phyloP scores from a whole-genome alignment of 2,329 filamentous ascomycete species.

The Aspergillus uvarum region DNA sequence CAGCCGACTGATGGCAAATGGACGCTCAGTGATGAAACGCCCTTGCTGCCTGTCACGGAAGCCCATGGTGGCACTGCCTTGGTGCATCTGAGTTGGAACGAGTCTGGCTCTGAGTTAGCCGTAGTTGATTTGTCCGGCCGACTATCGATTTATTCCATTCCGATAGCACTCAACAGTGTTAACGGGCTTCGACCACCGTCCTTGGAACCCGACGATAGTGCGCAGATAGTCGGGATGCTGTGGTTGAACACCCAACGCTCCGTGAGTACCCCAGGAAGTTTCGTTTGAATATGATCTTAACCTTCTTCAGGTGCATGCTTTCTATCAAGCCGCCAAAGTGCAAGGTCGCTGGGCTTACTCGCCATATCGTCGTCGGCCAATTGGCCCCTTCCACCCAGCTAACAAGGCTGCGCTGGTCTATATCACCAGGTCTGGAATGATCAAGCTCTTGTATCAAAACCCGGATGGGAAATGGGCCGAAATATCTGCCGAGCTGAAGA shows the following conservation, averaged over 20 bases:
- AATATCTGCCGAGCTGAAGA: slow-evolving; percentile 70
- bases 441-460: slow-evolving; percentile 77
- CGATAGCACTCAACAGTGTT: slow-evolving; percentile 71
- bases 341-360: slow-evolving; percentile 68
- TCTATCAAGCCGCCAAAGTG: slow-evolving; percentile 63
- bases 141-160: slow-evolving; percentile 71
- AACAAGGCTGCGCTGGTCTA: slow-evolving; percentile 73
- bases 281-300: slow-evolving; percentile 24
- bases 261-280: slow-evolving; percentile 23
- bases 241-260: slow-evolving; percentile 70
- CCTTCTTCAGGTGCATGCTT: slow-evolving; percentile 40
- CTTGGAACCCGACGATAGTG: slow-evolving; percentile 68
- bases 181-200: slow-evolving; percentile 62
- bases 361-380: slow-evolving; percentile 62
- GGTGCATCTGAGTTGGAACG: slow-evolving; percentile 81
- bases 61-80: slow-evolving; percentile 65
- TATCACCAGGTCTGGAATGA: slow-evolving; percentile 69
- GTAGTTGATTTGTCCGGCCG: slow-evolving; percentile 77
- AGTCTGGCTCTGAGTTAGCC: slow-evolving; percentile 74
- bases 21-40: slow-evolving; percentile 71
- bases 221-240: slow-evolving; percentile 76
- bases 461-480: slow-evolving; percentile 71
- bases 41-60: slow-evolving; percentile 60
- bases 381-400: slow-evolving; percentile 67
- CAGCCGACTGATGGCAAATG: slow-evolving; percentile 69